Conservation (phyloP, 805 yeast genomes). For the Saturnispora ahearnii region DNA sequence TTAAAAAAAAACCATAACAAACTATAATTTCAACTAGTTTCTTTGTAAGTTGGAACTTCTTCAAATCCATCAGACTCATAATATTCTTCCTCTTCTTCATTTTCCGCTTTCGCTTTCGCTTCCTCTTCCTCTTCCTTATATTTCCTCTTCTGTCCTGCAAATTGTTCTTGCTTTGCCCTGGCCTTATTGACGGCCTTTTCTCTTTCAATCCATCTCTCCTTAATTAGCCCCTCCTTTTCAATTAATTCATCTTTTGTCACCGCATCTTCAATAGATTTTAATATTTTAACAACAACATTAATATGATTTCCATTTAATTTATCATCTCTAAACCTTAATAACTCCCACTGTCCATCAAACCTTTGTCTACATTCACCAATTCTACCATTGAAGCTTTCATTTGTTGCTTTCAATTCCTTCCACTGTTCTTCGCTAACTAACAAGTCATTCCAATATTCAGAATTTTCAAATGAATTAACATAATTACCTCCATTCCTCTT, state of each 20-base stretch:
- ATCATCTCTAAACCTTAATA: conserved; percentile 88
- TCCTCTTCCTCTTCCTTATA: not conserved
- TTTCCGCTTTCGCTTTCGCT: not conserved
- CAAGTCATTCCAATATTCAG: conserved; percentile 60
- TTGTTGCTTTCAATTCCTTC: conserved; percentile 57
- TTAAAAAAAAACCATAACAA: not conserved
- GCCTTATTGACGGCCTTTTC: conserved; percentile 26
- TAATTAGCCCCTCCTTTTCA: conserved; percentile 47
- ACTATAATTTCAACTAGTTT: conserved; percentile 1
- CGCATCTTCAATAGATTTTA: conserved; percentile 78
- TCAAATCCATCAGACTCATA: conserved; percentile 32
- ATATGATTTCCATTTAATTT: conserved; percentile 81
- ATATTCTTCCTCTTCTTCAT: conserved; percentile 12
- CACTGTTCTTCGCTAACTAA: conserved; percentile 64
- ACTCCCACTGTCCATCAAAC: conserved; percentile 63
- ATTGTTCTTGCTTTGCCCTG: conserved; percentile 16
- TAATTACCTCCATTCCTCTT: conserved; percentile 26
- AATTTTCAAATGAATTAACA: conserved; percentile 31
- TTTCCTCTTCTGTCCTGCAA: conserved; percentile 9
- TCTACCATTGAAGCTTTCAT: conserved; percentile 82
- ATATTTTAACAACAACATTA: conserved; percentile 70
- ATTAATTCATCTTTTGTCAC: conserved; percentile 72
- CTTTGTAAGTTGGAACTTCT: conserved; percentile 23
- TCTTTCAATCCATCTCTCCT: conserved; percentile 54
- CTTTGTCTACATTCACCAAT: conserved; percentile 78